Conservation (phyloP, 345 rosid genomes). For the Salix arbutifolia region DNA sequence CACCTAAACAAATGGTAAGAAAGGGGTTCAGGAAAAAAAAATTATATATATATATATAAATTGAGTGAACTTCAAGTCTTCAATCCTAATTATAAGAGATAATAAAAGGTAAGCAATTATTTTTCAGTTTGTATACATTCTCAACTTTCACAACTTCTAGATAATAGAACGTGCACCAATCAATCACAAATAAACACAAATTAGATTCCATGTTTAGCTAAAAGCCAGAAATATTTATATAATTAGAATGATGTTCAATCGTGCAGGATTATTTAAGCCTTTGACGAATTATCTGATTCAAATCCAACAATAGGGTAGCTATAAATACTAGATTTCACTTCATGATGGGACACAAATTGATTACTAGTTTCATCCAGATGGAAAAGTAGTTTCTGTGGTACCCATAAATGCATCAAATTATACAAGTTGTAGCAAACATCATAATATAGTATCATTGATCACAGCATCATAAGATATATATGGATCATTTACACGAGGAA, state of each 20-base stretch:
- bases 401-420: not conserved
- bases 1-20: conserved; percentile 46
- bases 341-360: not conserved
- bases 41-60: not conserved
- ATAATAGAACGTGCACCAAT: not conserved
- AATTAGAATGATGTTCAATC: not conserved
- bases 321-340: not conserved
- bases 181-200: not conserved
- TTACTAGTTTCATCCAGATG: not conserved
- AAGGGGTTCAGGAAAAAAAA: not conserved
- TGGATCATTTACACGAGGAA: not conserved
- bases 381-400: not conserved
- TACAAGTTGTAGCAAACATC: not conserved
- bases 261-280: not conserved
- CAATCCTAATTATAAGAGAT: not conserved
- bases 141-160: not conserved
- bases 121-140: not conserved
- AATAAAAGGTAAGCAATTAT: not conserved
- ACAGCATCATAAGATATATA: not conserved
- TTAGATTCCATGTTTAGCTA: not conserved
- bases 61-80: not conserved
- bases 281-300: not conserved
- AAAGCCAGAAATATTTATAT: not conserved
- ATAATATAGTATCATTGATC: not conserved
- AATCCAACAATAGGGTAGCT: not conserved